A percentile compares a stretch with the other conserved stretches of the same genome.
Conservation (phyloP, 2,329 filamentous ascomycete species). For the Myrmaecium sp. region DNA sequence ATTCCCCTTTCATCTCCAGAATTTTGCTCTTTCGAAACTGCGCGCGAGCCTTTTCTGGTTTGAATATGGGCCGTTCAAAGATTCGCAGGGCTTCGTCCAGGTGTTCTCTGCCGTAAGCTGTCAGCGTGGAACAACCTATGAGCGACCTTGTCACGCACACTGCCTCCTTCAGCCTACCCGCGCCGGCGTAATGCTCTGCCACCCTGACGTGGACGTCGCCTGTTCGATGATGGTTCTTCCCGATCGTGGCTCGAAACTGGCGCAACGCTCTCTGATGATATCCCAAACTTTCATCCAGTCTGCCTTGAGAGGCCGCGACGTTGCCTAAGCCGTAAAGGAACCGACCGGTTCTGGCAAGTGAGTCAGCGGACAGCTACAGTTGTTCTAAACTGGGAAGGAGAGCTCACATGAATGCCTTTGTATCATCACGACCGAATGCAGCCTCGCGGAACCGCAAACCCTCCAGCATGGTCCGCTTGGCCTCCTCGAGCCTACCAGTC, state of each 20-base stretch:
- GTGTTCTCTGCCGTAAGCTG: background rate
- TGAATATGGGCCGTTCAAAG: background rate
- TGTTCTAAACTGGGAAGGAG: no score
- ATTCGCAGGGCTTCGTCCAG: slow-evolving; percentile 2
- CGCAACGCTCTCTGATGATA: slow-evolving; percentile 5
- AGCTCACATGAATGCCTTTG: slow-evolving; percentile 8
- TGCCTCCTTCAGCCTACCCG: slow-evolving; percentile 1
- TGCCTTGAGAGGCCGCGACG: slow-evolving; percentile 6
- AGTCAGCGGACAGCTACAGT: background rate
- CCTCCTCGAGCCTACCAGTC: slow-evolving; percentile 5
- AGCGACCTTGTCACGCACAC: background rate
- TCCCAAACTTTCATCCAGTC: slow-evolving; percentile 5
- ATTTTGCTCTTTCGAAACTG: slow-evolving; percentile 1
- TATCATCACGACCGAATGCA: slow-evolving; percentile 6
- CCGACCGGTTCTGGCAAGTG: slow-evolving; percentile 7
- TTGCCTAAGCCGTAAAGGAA: slow-evolving; percentile 9
- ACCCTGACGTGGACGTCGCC: slow-evolving; percentile 6
- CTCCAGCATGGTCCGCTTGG: slow-evolving; percentile 3
- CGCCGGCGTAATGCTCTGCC: slow-evolving; percentile 5
- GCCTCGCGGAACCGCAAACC: slow-evolving; percentile 5
- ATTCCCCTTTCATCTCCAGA: background rate
- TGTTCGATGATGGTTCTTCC: slow-evolving; percentile 7
- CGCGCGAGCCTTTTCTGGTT: slow-evolving; percentile 2
- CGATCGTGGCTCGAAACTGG: slow-evolving; percentile 6
- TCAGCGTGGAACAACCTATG: background rate